Evolutionary conservation across 108 stramenopile species (phyloP).

Genomic region (Schizochytrium sp.): DNA sequence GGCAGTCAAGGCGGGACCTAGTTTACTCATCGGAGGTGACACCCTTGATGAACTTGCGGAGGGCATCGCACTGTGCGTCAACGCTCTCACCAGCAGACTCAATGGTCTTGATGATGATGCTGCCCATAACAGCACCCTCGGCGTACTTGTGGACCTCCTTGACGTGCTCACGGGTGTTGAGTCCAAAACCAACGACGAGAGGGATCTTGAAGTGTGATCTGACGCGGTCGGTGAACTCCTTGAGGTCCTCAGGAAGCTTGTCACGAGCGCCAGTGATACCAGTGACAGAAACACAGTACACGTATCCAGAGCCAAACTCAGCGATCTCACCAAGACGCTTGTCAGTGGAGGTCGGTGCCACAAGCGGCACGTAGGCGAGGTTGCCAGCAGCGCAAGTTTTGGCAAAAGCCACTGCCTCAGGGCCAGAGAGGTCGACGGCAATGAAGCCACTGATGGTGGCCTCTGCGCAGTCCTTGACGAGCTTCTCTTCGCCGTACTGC

Average conservation of each 20-base stretch:
- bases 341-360: slow-evolving; percentile 95
- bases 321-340: slow-evolving; percentile 88
- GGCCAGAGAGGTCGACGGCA: slow-evolving; percentile 96
- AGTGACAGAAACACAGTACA: slow-evolving; percentile 97
- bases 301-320: slow-evolving; percentile 78
- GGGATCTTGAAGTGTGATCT: slow-evolving; percentile 83
- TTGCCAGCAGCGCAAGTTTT: slow-evolving; percentile 84
- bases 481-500: slow-evolving; percentile 88
- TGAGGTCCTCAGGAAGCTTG: slow-evolving; percentile 85
- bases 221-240: slow-evolving; percentile 89
- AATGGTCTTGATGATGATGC: slow-evolving; percentile 92
- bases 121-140: slow-evolving; percentile 96
- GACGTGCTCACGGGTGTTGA: slow-evolving; percentile 89
- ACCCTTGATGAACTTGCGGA: slow-evolving; percentile 14
- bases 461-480: slow-evolving; percentile 82
- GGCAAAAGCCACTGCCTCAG: slow-evolving; percentile 78
- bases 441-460: slow-evolving; percentile 94
- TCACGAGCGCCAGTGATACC: slow-evolving; percentile 93
- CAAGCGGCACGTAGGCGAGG: slow-evolving; percentile 92
- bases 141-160: slow-evolving; percentile 88
- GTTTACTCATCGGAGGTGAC: slow-evolving; percentile 33
- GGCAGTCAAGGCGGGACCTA: not conserved
- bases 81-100: slow-evolving; percentile 77
- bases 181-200: slow-evolving; percentile 96
- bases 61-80: slow-evolving; percentile 69